Conservation (phyloP, 495 filamentous ascomycete genomes). For the Penicillium daleae region DNA sequence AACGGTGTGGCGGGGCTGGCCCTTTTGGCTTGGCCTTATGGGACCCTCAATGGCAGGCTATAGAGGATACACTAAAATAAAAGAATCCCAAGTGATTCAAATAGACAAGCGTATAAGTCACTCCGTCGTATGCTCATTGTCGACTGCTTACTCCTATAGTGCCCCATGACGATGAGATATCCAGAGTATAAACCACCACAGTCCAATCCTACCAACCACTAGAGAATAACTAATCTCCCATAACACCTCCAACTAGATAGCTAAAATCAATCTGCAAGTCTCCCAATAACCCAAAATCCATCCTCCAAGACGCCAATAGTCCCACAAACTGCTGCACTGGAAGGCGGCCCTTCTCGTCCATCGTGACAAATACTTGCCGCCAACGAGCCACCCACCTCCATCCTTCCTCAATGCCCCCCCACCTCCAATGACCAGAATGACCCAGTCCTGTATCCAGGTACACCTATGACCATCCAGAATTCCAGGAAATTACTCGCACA, state of each 20-base stretch:
- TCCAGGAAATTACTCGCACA: neutral
- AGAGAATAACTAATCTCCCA: neutral
- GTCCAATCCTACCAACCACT: neutral
- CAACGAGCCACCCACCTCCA: neutral
- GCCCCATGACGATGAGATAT: neutral
- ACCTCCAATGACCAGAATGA: neutral
- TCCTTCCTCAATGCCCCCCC: neutral
- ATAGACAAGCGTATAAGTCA: neutral
- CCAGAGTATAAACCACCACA: neutral
- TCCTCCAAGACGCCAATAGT: neutral
- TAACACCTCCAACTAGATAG: too few species aligned
- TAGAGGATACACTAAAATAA: too few species aligned
- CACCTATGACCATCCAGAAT: neutral
- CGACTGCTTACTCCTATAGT: too few species aligned
- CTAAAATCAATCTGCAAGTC: neutral
- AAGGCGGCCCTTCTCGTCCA: neutral
- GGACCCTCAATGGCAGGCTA: too few species aligned
- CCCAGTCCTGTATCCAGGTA: neutral
- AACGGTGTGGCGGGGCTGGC: slow-evolving; percentile 7
- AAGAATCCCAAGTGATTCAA: too few species aligned
- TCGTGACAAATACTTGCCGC: slow-evolving; percentile 7
- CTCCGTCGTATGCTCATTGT: too few species aligned
- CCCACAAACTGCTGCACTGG: neutral
- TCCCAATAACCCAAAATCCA: neutral
- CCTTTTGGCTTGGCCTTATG: neutral